Conservation (phyloP, 2,329 filamentous ascomycete species). For the Ophiostoma piceae region DNA sequence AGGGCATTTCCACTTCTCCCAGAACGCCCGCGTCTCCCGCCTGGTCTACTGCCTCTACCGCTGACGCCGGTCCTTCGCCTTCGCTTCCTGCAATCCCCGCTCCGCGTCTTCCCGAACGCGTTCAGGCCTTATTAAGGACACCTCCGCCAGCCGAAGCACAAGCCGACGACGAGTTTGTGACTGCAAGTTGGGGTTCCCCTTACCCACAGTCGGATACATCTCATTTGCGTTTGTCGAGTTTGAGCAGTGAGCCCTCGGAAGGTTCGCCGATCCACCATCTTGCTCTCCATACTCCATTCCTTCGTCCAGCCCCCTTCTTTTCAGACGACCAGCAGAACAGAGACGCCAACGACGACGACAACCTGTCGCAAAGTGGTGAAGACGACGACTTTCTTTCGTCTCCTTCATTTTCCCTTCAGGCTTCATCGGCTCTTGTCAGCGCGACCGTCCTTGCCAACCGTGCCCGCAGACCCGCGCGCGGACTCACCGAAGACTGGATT, state of each 20-base stretch:
- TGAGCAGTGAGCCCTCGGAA: slow-evolving; percentile 55
- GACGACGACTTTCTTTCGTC: slow-evolving; percentile 27
- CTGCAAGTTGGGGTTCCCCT: slow-evolving; percentile 87
- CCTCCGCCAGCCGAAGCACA: slow-evolving; percentile 38
- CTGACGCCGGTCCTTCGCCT: slow-evolving; percentile 54
- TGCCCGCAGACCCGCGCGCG: slow-evolving; percentile 53
- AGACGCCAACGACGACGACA: slow-evolving; percentile 36
- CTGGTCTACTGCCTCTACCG: slow-evolving; percentile 58
- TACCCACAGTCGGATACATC: slow-evolving; percentile 62
- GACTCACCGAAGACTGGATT: slow-evolving; percentile 80
- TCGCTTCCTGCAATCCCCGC: slow-evolving; percentile 54
- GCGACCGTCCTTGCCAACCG: slow-evolving; percentile 60
- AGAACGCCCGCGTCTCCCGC: slow-evolving; percentile 44
- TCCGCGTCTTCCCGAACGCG: slow-evolving; percentile 53
- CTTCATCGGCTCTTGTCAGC: slow-evolving; percentile 39
- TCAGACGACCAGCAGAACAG: slow-evolving; percentile 33
- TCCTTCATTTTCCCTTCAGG: slow-evolving; percentile 23
- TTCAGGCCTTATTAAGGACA: slow-evolving; percentile 51
- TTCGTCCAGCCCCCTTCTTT: slow-evolving; percentile 51
- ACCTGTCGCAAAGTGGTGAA: neutral
- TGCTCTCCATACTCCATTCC: slow-evolving; percentile 57
- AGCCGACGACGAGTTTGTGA: slow-evolving; percentile 48
- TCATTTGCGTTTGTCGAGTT: slow-evolving; percentile 47
- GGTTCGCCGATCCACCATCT: slow-evolving; percentile 58
- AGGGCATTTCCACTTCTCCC: slow-evolving; percentile 47